Conservation (phyloP, 352 stramenopile species). For the Globisporangium yorkense region DNA sequence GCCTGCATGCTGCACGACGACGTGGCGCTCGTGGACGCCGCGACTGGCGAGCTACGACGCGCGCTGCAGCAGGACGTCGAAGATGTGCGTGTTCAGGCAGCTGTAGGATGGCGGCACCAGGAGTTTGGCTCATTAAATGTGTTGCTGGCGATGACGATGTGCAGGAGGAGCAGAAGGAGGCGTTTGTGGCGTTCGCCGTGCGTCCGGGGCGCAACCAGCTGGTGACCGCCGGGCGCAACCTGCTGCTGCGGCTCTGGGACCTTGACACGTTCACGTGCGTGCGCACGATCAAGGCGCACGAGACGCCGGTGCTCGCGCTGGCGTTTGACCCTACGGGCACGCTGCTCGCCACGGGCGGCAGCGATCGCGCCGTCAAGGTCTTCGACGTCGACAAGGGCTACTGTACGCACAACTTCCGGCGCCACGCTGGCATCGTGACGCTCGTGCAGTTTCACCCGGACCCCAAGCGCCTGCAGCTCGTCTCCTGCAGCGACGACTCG, state of each 20-base stretch:
- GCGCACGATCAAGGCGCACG: constrained; percentile 70
- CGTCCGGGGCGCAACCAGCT: constrained; percentile 73
- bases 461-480: constrained; percentile 51
- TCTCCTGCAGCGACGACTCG: constrained; percentile 72
- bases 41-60: constrained; percentile 63
- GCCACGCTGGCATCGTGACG: constrained; percentile 84
- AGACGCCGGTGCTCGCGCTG: constrained; percentile 82
- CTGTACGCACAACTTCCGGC: constrained; percentile 92
- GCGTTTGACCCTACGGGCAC: constrained; percentile 88
- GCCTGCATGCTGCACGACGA: constrained; percentile 83
- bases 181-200: constrained; percentile 79
- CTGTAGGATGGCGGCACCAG: neutral
- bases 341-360: constrained; percentile 93
- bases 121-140: neutral
- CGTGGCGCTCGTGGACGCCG: constrained; percentile 67
- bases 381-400: constrained; percentile 91
- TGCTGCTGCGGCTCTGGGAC: constrained; percentile 82
- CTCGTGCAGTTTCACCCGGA: constrained; percentile 84
- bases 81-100: constrained; percentile 19
- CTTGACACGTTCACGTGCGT: constrained; percentile 74
- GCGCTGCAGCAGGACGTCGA: constrained; percentile 73
- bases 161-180: constrained; percentile 69
- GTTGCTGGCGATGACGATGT: neutral
- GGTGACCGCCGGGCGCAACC: constrained; percentile 78
- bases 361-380: constrained; percentile 94